Percentiles rank a stretch among this genome's conserved stretches.
Conservation (phyloP, 1,284 basidiomycete species). For the Erythrobasidium hasegawianum region DNA sequence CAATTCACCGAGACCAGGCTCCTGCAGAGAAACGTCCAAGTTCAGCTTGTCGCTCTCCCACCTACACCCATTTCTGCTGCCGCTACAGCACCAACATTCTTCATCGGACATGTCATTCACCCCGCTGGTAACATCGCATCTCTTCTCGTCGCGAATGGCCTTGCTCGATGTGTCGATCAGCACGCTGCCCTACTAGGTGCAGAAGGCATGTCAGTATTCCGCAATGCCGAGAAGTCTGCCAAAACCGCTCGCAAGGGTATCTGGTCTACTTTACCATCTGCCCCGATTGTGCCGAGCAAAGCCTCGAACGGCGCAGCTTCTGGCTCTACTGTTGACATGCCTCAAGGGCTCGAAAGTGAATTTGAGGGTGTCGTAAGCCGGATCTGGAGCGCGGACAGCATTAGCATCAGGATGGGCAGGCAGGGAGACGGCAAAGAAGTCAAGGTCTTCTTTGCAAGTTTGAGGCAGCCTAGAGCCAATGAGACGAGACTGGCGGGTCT, state of each 20-base stretch:
- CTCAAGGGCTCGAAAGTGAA: slow-evolving; percentile 51
- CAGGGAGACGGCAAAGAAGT: slow-evolving; percentile 71
- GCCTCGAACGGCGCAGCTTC: slow-evolving; percentile 17
- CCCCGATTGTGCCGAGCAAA: slow-evolving; percentile 20
- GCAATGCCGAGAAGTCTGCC: slow-evolving; percentile 76
- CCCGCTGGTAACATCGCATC: slow-evolving; percentile 93
- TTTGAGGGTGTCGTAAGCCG: slow-evolving; percentile 83
- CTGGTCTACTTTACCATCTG: slow-evolving; percentile 61
- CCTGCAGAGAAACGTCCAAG: slow-evolving; percentile 80
- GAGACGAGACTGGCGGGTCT: slow-evolving; percentile 86
- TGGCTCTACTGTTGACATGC: neutral
- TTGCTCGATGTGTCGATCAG: slow-evolving; percentile 94
- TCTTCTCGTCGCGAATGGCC: slow-evolving; percentile 73
- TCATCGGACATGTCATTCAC: slow-evolving; percentile 88
- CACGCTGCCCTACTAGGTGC: slow-evolving; percentile 82
- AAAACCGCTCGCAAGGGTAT: slow-evolving; percentile 76
- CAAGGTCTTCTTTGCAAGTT: slow-evolving; percentile 82
- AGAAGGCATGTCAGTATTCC: slow-evolving; percentile 77
- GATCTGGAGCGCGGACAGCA: slow-evolving; percentile 87
- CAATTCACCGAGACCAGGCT: slow-evolving; percentile 91
- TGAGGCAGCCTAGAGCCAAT: slow-evolving; percentile 72
- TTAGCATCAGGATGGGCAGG: slow-evolving; percentile 65
- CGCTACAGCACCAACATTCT: slow-evolving; percentile 58
- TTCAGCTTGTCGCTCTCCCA: slow-evolving; percentile 82
- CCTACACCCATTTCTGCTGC: slow-evolving; percentile 57